Conservation (phyloP, 2,329 filamentous ascomycete genomes). For the Penicillium sp. region DNA sequence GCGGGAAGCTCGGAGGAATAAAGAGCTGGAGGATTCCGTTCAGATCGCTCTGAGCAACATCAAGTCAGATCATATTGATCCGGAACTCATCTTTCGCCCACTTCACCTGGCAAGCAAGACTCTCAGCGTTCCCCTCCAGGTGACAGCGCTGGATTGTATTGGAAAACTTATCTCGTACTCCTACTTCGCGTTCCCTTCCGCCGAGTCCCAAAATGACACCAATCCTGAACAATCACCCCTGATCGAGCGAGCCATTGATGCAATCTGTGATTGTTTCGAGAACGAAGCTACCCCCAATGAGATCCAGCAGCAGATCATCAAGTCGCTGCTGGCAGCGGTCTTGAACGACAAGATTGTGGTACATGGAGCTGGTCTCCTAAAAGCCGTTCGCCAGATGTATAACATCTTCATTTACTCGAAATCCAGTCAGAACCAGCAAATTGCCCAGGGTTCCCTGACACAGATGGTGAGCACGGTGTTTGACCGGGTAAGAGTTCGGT, state of each 20-base stretch:
- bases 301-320: slow-evolving; percentile 96
- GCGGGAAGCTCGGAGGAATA: slow-evolving; percentile 86
- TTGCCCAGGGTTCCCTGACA: slow-evolving; percentile 92
- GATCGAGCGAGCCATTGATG: slow-evolving; percentile 97
- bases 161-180: slow-evolving; percentile 99
- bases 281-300: slow-evolving; percentile 90
- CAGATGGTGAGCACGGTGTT: slow-evolving; percentile 99
- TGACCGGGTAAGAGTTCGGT: slow-evolving; percentile 81
- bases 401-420: slow-evolving; percentile 97
- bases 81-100: slow-evolving; percentile 88
- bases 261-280: slow-evolving; percentile 98
- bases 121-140: slow-evolving; percentile 80
- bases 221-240: slow-evolving; percentile 62
- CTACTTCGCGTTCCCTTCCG: slow-evolving; percentile 79
- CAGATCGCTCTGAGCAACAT: slow-evolving; percentile 82
- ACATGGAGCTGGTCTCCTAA: slow-evolving; percentile 90
- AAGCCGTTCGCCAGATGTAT: slow-evolving; percentile 96
- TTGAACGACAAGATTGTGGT: slow-evolving; percentile 99
- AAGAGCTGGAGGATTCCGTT: slow-evolving; percentile 77
- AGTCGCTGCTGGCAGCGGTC: slow-evolving; percentile 91
- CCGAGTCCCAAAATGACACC: slow-evolving; percentile 32
- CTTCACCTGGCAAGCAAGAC: slow-evolving; percentile 87
- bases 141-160: slow-evolving; percentile 92
- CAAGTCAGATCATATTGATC: slow-evolving; percentile 82
- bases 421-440: slow-evolving; percentile 91